These are phyloP conservation scores for Dryas drummondii DNA, from an alignment of 306 rosid genomes.

Conservation along the genomic window DNA sequence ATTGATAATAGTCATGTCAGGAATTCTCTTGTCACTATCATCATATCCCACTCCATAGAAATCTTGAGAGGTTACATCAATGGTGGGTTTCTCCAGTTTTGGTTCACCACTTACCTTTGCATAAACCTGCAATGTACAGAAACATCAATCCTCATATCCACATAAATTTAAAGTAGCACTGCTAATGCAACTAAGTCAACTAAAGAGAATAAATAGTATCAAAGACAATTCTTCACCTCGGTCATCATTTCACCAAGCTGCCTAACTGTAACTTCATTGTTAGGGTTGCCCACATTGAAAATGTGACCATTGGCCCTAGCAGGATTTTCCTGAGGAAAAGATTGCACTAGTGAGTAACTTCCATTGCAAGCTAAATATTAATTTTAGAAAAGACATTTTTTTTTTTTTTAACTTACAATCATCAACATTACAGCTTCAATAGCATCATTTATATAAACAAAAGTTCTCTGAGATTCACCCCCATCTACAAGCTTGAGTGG, in stretches of 20 bases:
- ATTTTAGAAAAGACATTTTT: not conserved
- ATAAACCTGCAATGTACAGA: constrained; percentile 56
- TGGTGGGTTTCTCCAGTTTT: constrained; percentile 52
- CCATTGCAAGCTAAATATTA: not conserved
- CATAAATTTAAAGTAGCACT: not conserved
- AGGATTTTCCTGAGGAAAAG: constrained; percentile 75
- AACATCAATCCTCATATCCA: not conserved
- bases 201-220: not conserved
- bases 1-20: constrained; percentile 91
- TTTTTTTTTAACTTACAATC: constrained; percentile 52
- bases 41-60: constrained; percentile 92
- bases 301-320: constrained; percentile 83
- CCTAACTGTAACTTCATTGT: constrained; percentile 95
- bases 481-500: constrained; percentile 98
- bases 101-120: constrained; percentile 77
- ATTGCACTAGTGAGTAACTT: constrained; percentile 13
- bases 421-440: constrained; percentile 90
- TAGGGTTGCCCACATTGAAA: constrained; percentile 91
- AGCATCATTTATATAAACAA: constrained; percentile 82
- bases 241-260: constrained; percentile 97
- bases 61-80: constrained; percentile 85
- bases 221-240: constrained; percentile 44
- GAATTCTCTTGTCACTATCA: constrained; percentile 93
- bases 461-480: constrained; percentile 91
- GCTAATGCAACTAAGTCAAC: not conserved